Base-by-base conservation (phyloP, 2,329 filamentous ascomycete genomes). In the Colletotrichum scovillei region DNA sequence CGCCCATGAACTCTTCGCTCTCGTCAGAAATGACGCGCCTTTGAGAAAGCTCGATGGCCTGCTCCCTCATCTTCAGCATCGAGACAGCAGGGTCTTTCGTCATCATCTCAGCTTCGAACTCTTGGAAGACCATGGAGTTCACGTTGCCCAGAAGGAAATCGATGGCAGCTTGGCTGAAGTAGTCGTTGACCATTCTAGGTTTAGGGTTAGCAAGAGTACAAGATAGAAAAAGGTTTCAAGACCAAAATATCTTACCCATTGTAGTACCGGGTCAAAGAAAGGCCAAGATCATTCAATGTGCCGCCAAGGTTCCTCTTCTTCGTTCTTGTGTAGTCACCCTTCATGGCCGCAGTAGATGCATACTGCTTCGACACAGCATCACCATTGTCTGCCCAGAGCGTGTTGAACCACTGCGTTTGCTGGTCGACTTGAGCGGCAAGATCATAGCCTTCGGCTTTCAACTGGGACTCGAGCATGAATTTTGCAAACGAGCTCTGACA, bases 301-400 rank as follows among this genome's bases (percentile, higher is more conserved):
- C 97, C 97, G 1, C 94, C 92, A 78, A 97, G 97, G 80, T 98
- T 93, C 58, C 97, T 91, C 83, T 97, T 98, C 70, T 92, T 89
- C 3, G 95, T 98, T 57, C 97, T 90, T 1, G 97, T 99, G 80
- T 96, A 99, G 81, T 99, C 97, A 9, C 97, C 97, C 80, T 99
- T 99, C 83, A 99, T 91, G 0, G 97, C 97, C 2, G 95, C 95
- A 0, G 97, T 98, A 11, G 95, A 97, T 1, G 97, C 95, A 81
- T 99, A 99, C 81, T 98, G 96, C 76, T 95, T 95, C 0, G 95
- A 97, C 68, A 98, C 95, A 0, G 95, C 95, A 81, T 99, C 97
- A 16, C 97, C 97, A 77, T 99, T 99, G 80, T 99, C 97, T 0
- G 97, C 97, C 96, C 97, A 99, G 0, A 98, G 86, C 0, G 91